These are phyloP conservation scores for Rhododendron williamsianum DNA, from an alignment of 148 eudicot genomes.

Conservation along the genomic window DNA sequence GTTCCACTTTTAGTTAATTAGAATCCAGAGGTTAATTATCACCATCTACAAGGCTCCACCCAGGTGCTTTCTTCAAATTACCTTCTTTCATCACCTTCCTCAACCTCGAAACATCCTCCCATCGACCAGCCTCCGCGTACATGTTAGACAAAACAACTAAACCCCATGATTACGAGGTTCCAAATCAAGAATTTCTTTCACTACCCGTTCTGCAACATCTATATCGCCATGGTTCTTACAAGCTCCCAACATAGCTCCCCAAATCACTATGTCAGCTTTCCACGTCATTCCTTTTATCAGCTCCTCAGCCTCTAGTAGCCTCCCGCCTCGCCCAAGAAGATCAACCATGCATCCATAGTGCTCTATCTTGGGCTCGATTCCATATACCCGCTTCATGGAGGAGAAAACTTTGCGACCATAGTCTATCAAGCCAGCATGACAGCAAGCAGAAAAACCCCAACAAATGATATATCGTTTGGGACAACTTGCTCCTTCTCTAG, in stretches of 20 bases:
- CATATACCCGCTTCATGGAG: conserved; percentile 45
- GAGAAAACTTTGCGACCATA: conserved; percentile 47
- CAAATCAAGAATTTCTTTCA: conserved; percentile 48
- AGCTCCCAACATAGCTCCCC: conserved; percentile 73
- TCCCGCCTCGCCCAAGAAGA: conserved; percentile 64
- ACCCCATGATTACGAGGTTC: conserved; percentile 79
- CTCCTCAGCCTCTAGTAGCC: conserved; percentile 61
- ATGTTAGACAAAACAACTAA: conserved; percentile 73
- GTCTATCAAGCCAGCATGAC: conserved; percentile 71
- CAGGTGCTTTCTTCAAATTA: conserved; percentile 62
- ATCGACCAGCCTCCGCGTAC: conserved; percentile 77
- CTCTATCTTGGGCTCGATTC: conserved; percentile 56
- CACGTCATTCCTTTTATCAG: conserved; percentile 58
- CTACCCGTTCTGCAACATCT: conserved; percentile 72
- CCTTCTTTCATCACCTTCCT: conserved; percentile 60
- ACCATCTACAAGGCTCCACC: conserved; percentile 60
- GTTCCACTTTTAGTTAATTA: not conserved
- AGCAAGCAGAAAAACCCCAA: conserved; percentile 78
- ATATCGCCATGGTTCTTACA: conserved; percentile 54
- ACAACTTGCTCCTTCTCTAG: conserved; percentile 30
- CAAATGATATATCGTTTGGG: conserved; percentile 56
- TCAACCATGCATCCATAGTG: conserved; percentile 88
- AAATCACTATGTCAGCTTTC: conserved; percentile 75
- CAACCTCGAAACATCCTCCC: conserved; percentile 68
- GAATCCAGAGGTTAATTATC: conserved; percentile 15